Conservation (phyloP, 345 rosid genomes). For the Eucalyptus virginea region DNA sequence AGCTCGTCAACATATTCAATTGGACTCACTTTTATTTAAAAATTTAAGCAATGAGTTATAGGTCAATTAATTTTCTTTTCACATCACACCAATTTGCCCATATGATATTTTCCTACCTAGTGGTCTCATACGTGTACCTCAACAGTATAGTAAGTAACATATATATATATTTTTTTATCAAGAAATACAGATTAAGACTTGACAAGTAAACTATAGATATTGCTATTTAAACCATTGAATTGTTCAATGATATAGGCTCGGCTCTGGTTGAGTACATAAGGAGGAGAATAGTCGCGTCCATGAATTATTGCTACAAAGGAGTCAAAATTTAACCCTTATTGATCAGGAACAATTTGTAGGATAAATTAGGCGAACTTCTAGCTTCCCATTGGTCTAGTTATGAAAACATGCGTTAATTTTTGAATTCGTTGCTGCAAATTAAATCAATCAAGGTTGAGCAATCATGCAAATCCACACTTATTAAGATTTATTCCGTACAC, state of each 20-base stretch:
- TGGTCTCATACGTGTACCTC: neutral
- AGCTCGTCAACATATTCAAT: neutral
- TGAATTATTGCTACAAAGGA: neutral
- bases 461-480: neutral
- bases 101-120: neutral
- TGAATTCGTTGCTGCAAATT: neutral
- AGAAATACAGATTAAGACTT: neutral
- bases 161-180: too few relatives aligned
- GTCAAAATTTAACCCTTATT: neutral
- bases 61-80: neutral
- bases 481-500: neutral
- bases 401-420: neutral
- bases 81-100: neutral
- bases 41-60: neutral
- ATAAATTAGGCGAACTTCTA: neutral
- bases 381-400: neutral
- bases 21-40: rapidly evolving
- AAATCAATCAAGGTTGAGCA: neutral
- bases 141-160: neutral
- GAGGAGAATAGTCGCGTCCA: neutral
- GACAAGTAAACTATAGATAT: neutral
- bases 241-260: neutral
- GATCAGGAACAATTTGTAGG: neutral
- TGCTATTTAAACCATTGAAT: neutral
- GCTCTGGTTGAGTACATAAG: neutral